These are phyloP conservation scores for Solanum clarkiae DNA, from an alignment of 257 asterid genomes.

Conservation along the genomic window DNA sequence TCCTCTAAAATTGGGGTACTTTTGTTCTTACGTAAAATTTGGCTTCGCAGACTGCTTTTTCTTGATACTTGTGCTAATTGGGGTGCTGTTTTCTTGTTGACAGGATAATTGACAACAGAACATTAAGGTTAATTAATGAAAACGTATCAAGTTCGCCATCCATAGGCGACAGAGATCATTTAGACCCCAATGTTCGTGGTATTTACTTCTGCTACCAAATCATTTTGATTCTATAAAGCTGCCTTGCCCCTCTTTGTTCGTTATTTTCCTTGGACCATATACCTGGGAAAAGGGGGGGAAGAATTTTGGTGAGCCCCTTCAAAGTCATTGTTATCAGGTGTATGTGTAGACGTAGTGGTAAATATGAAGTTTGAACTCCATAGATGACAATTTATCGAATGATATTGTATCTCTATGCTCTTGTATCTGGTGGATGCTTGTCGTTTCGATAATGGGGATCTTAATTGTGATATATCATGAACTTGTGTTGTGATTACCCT, in stretches of 20 bases:
- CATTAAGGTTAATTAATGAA: constrained; percentile 80
- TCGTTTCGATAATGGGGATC: neutral
- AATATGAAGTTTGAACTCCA: neutral
- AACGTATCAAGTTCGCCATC: constrained; percentile 46
- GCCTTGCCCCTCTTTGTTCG: neutral
- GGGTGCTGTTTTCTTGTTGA: neutral
- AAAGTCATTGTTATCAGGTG: neutral
- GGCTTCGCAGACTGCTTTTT: neutral
- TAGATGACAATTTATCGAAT: neutral
- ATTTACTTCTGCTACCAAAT: constrained; percentile 5
- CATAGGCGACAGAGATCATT: constrained; percentile 49
- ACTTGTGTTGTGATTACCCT: neutral
- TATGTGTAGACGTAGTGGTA: neutral
- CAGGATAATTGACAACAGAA: constrained; percentile 89
- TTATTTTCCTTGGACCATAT: neutral
- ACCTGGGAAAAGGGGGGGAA: neutral
- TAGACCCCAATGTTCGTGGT: constrained; percentile 79
- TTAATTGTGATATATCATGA: neutral
- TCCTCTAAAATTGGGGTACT: constrained; percentile 96
- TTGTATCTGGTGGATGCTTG: neutral
- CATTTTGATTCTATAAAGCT: neutral
- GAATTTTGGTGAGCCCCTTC: neutral
- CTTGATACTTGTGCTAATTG: neutral
- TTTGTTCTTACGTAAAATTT: constrained; percentile 2
- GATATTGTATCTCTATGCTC: neutral